These are phyloP conservation scores for Aspergillus funiculosus DNA, from an alignment of 495 filamentous ascomycete genomes.

Conservation along the genomic window DNA sequence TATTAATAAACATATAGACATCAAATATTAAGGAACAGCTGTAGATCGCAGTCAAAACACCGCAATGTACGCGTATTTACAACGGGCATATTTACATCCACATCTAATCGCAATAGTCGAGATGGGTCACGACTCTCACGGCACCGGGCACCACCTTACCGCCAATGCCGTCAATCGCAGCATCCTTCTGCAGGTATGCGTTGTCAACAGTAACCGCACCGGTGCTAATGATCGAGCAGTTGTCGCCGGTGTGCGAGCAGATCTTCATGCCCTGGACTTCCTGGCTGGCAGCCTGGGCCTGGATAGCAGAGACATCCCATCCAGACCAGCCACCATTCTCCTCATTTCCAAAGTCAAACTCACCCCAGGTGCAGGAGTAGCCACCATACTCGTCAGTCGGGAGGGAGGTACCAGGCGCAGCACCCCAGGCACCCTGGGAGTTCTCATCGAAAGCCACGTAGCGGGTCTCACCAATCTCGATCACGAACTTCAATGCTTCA, in stretches of 20 bases:
- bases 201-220: conserved; percentile 26
- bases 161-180: conserved; percentile 33
- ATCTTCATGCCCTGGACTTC: conserved; percentile 37
- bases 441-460: conserved; percentile 48
- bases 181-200: conserved; percentile 30
- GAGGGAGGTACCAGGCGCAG: conserved; percentile 29
- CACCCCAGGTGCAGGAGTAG: conserved; percentile 42
- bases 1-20: no score
- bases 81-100: background rate
- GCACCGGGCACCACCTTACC: conserved; percentile 27
- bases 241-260: conserved; percentile 26
- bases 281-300: conserved; percentile 32
- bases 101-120: conserved; percentile 31
- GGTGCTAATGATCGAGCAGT: conserved; percentile 33
- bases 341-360: conserved; percentile 37
- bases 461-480: conserved; percentile 37
- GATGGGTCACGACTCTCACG: conserved; percentile 24
- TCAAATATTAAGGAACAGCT: no score
- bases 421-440: conserved; percentile 38
- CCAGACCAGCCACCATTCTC: conserved; percentile 38
- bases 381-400: conserved; percentile 34
- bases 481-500: conserved; percentile 37
- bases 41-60: no score
- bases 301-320: conserved; percentile 45
- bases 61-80: no score